These are phyloP conservation scores for Auxenochlorella pyrenoidosa DNA, from an alignment of 139 green algal genomes.

Conservation along the genomic window DNA sequence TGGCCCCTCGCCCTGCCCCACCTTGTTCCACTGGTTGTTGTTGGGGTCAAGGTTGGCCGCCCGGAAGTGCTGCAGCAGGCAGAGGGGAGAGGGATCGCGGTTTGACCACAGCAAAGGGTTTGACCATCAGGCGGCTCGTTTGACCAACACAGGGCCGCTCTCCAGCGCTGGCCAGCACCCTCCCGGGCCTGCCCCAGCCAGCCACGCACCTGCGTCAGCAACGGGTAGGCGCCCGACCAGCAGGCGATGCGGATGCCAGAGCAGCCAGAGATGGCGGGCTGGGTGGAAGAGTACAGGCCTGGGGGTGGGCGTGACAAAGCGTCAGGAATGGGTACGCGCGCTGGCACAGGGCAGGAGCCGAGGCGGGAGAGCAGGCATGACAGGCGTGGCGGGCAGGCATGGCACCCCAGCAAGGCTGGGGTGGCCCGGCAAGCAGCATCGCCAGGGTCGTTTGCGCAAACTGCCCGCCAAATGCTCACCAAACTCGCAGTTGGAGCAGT, in stretches of 20 bases:
- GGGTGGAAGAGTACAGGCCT: constrained; percentile 71
- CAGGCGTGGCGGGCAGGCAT: background rate
- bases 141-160: too few species aligned
- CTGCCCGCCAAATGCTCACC: constrained; percentile 31
- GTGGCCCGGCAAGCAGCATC: too few species aligned
- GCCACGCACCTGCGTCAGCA: constrained; percentile 18
- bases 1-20: background rate
- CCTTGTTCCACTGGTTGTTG: constrained; percentile 72
- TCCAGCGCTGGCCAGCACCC: background rate
- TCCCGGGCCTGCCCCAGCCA: background rate
- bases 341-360: background rate
- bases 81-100: background rate
- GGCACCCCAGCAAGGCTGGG: too few species aligned
- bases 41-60: constrained; percentile 67
- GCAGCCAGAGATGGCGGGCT: constrained; percentile 61
- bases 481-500: constrained; percentile 55
- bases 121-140: too few species aligned
- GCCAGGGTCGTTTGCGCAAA: background rate
- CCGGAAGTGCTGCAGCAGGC: constrained; percentile 56
- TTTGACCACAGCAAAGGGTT: too few species aligned
- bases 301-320: background rate
- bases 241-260: constrained; percentile 53
- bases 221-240: constrained; percentile 71
- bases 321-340: background rate
- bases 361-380: background rate